These are phyloP conservation scores for Diaporthe citriasiana DNA, from an alignment of 2,329 filamentous ascomycete species.

Conservation along the genomic window DNA sequence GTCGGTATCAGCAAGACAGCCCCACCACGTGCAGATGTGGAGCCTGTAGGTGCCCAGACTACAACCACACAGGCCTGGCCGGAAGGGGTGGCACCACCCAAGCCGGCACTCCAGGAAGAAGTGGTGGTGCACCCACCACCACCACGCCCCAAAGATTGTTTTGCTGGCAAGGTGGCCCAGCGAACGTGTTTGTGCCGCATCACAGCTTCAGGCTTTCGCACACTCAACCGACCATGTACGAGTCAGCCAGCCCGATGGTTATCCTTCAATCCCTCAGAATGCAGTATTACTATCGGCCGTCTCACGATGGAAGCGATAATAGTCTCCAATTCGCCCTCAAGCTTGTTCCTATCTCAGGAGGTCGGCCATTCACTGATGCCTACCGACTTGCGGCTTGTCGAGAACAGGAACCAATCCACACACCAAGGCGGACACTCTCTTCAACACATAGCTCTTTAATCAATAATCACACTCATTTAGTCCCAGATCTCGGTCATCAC, in stretches of 20 bases:
- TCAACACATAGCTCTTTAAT: neutral
- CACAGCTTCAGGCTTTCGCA: too few relatives aligned
- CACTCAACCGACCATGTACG: neutral
- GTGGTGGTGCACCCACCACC: conserved; percentile 18
- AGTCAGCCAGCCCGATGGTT: neutral
- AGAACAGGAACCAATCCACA: neutral
- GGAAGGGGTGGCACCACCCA: conserved; percentile 2
- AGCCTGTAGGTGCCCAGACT: neutral
- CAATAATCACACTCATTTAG: neutral
- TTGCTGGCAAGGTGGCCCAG: conserved; percentile 2
- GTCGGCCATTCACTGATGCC: neutral
- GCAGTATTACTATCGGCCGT: neutral
- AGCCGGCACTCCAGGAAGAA: neutral
- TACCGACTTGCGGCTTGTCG: neutral
- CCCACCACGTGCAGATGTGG: neutral
- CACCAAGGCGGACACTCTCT: neutral
- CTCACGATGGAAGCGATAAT: neutral
- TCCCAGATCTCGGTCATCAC: neutral
- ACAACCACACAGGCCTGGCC: neutral
- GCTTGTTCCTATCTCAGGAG: neutral
- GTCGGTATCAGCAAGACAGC: neutral
- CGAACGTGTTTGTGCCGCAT: neutral
- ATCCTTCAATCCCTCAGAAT: neutral
- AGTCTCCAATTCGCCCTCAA: neutral
- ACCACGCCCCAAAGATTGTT: too few relatives aligned